A percentile compares a stretch with the other conserved stretches of the same genome.
Evolutionary conservation across 176 grass and related monocot species (phyloP).

Genomic region (Avena atlantica): DNA sequence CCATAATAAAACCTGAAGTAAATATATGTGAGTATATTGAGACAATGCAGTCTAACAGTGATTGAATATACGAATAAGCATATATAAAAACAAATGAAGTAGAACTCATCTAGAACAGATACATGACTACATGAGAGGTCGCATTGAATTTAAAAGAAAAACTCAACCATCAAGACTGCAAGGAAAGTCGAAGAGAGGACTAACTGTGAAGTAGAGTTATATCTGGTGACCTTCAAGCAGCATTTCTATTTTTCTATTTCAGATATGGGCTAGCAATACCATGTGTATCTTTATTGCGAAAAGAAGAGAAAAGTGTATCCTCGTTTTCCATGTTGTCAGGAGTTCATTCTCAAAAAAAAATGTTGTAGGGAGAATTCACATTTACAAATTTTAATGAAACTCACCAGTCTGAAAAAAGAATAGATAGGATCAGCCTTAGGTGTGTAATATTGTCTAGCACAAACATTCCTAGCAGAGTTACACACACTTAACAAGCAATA

Average conservation of each 20-base stretch:
- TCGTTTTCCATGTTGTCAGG: neutral
- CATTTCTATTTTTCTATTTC: conserved; percentile 6
- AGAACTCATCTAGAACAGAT: neutral
- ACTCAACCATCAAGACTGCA: neutral
- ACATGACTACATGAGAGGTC: neutral
- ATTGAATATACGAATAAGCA: neutral
- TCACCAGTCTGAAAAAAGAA: neutral
- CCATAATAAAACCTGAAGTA: conserved; percentile 67
- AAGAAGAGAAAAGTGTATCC: neutral
- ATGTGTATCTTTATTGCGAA: neutral
- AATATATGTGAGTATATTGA: neutral
- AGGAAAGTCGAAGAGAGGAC: neutral
- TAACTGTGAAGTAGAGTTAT: neutral
- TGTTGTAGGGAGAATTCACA: neutral
- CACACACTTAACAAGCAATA: conserved; percentile 8
- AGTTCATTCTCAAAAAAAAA: neutral
- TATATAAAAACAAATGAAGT: neutral
- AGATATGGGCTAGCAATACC: neutral
- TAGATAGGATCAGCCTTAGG: neutral
- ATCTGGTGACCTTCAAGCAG: conserved; percentile 3
- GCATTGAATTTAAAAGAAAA: conserved; percentile 19
- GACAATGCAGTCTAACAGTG: neutral
- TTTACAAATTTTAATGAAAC: neutral
- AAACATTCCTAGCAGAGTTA: neutral
- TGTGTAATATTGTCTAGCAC: conserved; percentile 11